Evolutionary conservation across 495 filamentous ascomycete genomes (phyloP).

Genomic region (Xylaria venustula): DNA sequence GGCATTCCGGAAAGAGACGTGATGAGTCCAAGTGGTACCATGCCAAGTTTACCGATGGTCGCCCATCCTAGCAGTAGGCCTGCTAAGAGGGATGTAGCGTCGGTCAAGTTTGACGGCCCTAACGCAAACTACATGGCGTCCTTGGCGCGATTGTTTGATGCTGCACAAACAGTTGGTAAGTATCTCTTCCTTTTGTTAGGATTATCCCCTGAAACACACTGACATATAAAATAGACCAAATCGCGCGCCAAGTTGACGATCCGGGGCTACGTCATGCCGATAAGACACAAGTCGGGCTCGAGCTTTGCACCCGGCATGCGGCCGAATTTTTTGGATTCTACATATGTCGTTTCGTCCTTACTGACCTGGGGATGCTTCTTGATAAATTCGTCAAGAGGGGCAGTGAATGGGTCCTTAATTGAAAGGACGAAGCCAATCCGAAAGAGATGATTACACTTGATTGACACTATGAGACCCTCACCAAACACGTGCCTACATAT

Average conservation of each 20-base stretch:
- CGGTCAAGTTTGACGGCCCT: conserved; percentile 72
- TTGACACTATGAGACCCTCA: background rate
- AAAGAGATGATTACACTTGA: too few species aligned
- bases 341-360: conserved; percentile 86
- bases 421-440: background rate
- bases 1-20: conserved; percentile 29
- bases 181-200: conserved; percentile 12
- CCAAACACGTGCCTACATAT: background rate
- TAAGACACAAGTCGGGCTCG: conserved; percentile 88
- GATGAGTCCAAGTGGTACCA: conserved; percentile 27
- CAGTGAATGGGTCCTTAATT: conserved; percentile 84
- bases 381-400: conserved; percentile 98
- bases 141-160: conserved; percentile 89
- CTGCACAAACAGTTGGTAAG: conserved; percentile 89
- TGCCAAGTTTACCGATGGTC: conserved; percentile 84
- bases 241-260: conserved; percentile 93
- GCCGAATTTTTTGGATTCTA: conserved; percentile 98
- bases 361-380: conserved; percentile 80
- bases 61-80: conserved; percentile 57
- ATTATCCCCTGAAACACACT: background rate
- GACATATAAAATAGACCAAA: conserved; percentile 67
- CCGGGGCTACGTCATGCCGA: conserved; percentile 77
- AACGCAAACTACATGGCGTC: conserved; percentile 88
- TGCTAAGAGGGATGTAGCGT: conserved; percentile 65
- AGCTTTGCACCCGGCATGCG: conserved; percentile 88